Evolutionary conservation across 2,329 filamentous ascomycete genomes (phyloP).

Genomic region (Microthyrium microscopicum): DNA sequence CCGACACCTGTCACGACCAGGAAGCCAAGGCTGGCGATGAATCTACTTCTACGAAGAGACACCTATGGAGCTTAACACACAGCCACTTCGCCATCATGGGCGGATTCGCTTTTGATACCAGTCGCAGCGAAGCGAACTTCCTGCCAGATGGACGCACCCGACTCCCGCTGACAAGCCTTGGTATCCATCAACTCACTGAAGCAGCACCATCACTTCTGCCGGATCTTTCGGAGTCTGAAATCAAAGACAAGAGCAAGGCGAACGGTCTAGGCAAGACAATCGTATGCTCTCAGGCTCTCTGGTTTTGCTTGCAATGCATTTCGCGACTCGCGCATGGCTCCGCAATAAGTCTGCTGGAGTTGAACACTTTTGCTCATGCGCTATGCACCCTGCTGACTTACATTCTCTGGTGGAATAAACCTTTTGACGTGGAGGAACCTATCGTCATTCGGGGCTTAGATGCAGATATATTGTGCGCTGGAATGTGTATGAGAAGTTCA

Average conservation of each 20-base stretch:
- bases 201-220: slow-evolving; percentile 5
- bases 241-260: slow-evolving; percentile 9
- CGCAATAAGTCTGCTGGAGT: background rate
- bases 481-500: too few relatives aligned
- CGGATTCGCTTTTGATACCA: slow-evolving; percentile 9
- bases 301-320: too few relatives aligned
- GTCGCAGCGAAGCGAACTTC: background rate
- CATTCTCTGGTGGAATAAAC: background rate
- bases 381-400: background rate
- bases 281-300: too few relatives aligned
- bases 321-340: too few relatives aligned
- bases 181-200: slow-evolving; percentile 4
- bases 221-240: slow-evolving; percentile 1
- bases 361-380: background rate
- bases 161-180: slow-evolving; percentile 7
- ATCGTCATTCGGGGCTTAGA: background rate
- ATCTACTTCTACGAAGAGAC: background rate
- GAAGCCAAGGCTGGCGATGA: background rate
- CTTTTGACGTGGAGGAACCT: background rate
- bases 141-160: background rate
- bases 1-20: slow-evolving; percentile 1
- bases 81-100: slow-evolving; percentile 12
- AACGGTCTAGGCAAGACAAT: too few relatives aligned
- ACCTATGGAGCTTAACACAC: slow-evolving; percentile 11
- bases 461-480: too few relatives aligned